These are phyloP conservation scores for Fusarium armeniacum DNA, from an alignment of 2,329 filamentous ascomycete species.

Conservation along the genomic window DNA sequence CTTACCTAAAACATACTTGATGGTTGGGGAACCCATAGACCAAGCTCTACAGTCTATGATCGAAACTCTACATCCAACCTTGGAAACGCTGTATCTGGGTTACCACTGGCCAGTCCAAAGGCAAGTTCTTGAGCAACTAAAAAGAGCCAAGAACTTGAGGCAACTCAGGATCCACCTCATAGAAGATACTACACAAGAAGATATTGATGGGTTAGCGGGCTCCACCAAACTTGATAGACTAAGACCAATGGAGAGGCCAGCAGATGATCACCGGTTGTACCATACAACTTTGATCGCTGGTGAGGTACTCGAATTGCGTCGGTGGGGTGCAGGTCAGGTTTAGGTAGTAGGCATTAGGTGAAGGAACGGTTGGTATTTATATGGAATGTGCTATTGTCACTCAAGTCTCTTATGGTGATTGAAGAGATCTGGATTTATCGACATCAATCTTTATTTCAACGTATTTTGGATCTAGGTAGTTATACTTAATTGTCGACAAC, in stretches of 20 bases:
- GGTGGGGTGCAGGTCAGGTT: not conserved
- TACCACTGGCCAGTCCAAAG: not conserved
- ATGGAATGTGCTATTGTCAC: no score
- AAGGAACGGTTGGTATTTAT: not conserved
- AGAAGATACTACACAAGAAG: not conserved
- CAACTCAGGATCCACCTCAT: not conserved
- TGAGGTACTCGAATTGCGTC: not conserved
- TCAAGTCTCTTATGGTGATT: no score
- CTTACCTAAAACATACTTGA: fast-evolving
- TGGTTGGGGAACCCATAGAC: not conserved
- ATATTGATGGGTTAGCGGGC: not conserved
- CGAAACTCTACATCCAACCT: not conserved
- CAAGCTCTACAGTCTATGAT: not conserved
- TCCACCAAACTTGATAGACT: not conserved
- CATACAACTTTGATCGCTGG: not conserved
- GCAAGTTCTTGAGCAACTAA: not conserved
- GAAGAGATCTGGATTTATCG: no score
- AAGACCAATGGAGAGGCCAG: not conserved
- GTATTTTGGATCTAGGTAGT: not conserved
- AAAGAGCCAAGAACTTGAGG: not conserved
- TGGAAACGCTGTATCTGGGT: not conserved
- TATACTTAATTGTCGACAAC: not conserved
- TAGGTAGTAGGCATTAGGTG: not conserved
- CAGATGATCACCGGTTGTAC: not conserved
- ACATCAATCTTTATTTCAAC: not conserved